Evolutionary conservation across 179 eudicot species (phyloP).

Genomic region (Patellifolia procumbens): DNA sequence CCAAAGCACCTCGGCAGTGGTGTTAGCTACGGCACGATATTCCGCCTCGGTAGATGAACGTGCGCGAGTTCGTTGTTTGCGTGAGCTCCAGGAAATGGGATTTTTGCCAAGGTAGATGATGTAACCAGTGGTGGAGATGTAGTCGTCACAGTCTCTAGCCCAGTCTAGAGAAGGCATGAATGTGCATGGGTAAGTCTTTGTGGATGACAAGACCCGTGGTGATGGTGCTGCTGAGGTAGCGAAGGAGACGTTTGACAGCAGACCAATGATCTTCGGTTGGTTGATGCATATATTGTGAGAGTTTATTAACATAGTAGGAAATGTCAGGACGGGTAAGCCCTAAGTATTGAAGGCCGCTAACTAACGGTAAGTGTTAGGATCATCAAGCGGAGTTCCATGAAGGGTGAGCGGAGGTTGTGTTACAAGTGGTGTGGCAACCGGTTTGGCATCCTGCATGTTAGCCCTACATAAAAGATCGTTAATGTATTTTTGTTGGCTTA

Average conservation of each 20-base stretch:
- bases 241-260: neutral
- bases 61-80: no score
- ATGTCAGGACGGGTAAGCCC: neutral
- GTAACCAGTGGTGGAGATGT: neutral
- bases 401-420: no score
- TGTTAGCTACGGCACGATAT: neutral
- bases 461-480: no score
- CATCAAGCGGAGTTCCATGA: no score
- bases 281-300: neutral
- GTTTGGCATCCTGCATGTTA: no score
- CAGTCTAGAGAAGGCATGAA: neutral
- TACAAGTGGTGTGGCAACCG: no score
- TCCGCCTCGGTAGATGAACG: no score
- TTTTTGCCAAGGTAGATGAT: no score
- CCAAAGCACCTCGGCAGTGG: no score
- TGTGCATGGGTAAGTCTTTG: neutral
- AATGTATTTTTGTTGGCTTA: no score
- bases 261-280: neutral
- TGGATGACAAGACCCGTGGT: neutral
- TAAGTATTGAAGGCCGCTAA: neutral
- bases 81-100: no score
- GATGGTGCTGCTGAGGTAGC: neutral
- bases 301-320: neutral
- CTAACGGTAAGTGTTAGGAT: neutral
- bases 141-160: neutral